phyloP scores from a whole-genome alignment of 441 rosid genomes.

The Euphorbia celastroides region DNA sequence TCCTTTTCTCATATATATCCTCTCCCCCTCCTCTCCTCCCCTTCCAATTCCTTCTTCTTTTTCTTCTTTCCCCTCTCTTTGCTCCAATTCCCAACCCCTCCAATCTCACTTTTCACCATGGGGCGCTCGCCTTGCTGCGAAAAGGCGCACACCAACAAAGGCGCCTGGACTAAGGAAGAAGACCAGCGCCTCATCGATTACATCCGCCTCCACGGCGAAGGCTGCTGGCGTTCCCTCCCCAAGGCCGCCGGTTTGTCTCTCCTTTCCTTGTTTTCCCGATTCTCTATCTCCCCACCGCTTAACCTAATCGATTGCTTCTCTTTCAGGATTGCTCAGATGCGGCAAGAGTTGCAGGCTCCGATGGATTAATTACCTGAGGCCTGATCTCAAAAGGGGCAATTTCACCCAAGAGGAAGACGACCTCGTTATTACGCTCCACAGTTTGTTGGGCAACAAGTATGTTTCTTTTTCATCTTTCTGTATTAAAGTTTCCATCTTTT shows the following conservation, averaged over 20 bases:
- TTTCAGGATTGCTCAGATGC: slow-evolving; percentile 35
- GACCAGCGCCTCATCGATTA: slow-evolving; percentile 37
- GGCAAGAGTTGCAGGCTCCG: slow-evolving; percentile 41
- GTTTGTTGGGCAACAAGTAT: slow-evolving; percentile 40
- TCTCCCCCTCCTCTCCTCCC: not conserved
- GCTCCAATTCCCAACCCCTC: too few species aligned
- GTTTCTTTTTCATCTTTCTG: not conserved
- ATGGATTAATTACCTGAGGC: slow-evolving; percentile 41
- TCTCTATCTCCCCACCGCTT: too few species aligned
- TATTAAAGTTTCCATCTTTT: not conserved
- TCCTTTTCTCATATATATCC: slow-evolving; percentile 1
- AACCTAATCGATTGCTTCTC: not conserved
- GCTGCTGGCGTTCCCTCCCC: slow-evolving; percentile 48
- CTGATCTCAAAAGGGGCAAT: slow-evolving; percentile 42
- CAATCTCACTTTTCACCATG: too few species aligned
- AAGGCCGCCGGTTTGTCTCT: slow-evolving; percentile 32
- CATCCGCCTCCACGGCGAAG: slow-evolving; percentile 40
- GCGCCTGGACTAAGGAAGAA: slow-evolving; percentile 46
- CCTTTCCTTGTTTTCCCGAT: not conserved
- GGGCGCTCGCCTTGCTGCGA: slow-evolving; percentile 47
- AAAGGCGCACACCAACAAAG: slow-evolving; percentile 45
- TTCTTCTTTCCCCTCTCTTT: not conserved
- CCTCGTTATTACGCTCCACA: slow-evolving; percentile 33
- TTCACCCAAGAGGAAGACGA: slow-evolving; percentile 40
- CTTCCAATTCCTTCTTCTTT: not conserved